Base-by-base conservation (phyloP, 305 asterid species). In the Fraxinus angustifolia region DNA sequence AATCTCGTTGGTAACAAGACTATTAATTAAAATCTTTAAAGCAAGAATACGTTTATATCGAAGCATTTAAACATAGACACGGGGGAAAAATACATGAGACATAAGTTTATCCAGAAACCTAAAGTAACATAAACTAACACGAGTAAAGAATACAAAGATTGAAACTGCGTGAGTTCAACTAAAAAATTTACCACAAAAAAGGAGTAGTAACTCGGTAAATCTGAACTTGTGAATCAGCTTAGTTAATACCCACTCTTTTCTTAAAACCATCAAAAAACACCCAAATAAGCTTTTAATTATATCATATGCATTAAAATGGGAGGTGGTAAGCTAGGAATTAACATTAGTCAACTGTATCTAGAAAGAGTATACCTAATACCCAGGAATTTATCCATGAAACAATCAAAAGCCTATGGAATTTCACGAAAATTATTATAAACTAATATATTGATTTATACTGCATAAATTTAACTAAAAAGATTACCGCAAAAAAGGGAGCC, bases 171-270 rank as follows among this genome's bases (percentile, higher is more conserved):
- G 40, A n/a, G 16, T 17, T 21, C 11, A 53, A 65, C 62, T 72
- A 6, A 11, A 78, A 70, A 33, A 58, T 48, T 3, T 73, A 87
- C 83, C 86, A 17, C 50, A 33, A 78, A 74, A 74, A n/a, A 17
- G 10, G 77, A 78, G 79, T 35, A 73, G 53, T 19, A 85, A 58
- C 87, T 80, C 81, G 21, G 76, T n/a, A 40, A 82, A 83, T 45
- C 84, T 6, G 79, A 75, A 78, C 76, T 82, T 81, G 42, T 62
- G 86, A 79, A 85, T 77, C 82, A 84, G 77, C 83, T 80, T 84
- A 82, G 88, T 82, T 34, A 34, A 6, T n/a, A 58, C 68, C 68
- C 68, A 58, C 68, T 58, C 10, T 1, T 58, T 19, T 19, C 68
- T 17, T 23, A 17, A 17, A 58, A 58, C 10, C 1, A 19, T 19